Evolutionary conservation across 2,329 filamentous ascomycete species (phyloP).

Genomic region (Onygenales sp.): DNA sequence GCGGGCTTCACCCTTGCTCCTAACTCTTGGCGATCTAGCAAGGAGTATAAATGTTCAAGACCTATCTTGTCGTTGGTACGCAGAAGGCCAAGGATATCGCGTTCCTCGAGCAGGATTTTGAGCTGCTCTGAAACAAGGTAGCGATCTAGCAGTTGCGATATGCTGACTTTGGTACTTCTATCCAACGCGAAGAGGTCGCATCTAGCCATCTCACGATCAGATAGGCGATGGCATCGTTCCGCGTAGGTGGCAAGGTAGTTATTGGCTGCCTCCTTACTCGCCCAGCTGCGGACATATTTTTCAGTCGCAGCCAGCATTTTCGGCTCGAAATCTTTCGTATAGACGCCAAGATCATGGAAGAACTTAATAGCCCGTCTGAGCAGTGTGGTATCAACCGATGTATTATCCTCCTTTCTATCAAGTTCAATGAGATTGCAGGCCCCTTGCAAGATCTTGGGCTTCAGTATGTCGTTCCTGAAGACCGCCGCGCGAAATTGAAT

Average conservation of each 20-base stretch:
- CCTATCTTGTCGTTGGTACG: slow-evolving; percentile 59
- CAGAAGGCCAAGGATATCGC: slow-evolving; percentile 63
- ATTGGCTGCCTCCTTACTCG: slow-evolving; percentile 52
- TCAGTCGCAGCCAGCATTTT: slow-evolving; percentile 59
- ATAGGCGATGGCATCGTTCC: slow-evolving; percentile 55
- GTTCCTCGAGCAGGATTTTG: slow-evolving; percentile 53
- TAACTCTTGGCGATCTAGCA: slow-evolving; percentile 63
- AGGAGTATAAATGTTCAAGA: slow-evolving; percentile 65
- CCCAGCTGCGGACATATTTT: slow-evolving; percentile 60
- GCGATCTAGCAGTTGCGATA: slow-evolving; percentile 64
- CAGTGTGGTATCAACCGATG: slow-evolving; percentile 51
- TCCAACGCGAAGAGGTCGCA: slow-evolving; percentile 78
- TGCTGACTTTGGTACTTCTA: slow-evolving; percentile 66
- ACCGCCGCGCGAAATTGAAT: slow-evolving; percentile 59
- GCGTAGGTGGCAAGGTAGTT: slow-evolving; percentile 67
- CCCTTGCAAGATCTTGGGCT: slow-evolving; percentile 51
- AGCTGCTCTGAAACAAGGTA: slow-evolving; percentile 62
- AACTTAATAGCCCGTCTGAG: slow-evolving; percentile 69
- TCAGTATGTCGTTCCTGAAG: slow-evolving; percentile 44
- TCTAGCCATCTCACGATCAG: slow-evolving; percentile 61
- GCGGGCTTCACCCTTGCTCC: slow-evolving; percentile 60
- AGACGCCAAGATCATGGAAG: slow-evolving; percentile 76
- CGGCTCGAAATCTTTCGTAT: slow-evolving; percentile 70
- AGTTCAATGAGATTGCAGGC: slow-evolving; percentile 67
- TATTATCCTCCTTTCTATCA: slow-evolving; percentile 51